A percentile compares a stretch with the other conserved stretches of the same genome.
Conservation (phyloP, 2,329 filamentous ascomycete genomes). For the Colletotrichum cereale region DNA sequence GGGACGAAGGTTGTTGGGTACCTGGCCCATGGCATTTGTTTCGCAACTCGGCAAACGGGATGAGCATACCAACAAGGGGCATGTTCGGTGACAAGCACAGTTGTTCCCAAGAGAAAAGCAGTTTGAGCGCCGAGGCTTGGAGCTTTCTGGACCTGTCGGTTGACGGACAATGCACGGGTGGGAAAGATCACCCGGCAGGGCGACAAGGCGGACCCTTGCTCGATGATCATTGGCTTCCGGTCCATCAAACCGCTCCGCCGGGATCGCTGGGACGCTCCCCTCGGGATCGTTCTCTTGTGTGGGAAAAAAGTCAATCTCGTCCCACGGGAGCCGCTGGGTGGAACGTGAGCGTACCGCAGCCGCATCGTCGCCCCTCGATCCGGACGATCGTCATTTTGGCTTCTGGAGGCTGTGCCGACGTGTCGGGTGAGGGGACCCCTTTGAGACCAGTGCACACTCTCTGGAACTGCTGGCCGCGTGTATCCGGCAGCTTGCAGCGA, state of each 20-base stretch:
- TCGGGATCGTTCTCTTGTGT: background rate
- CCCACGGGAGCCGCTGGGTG: too few relatives aligned
- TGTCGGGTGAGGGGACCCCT: background rate
- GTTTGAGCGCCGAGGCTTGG: background rate
- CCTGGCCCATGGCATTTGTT: too few relatives aligned
- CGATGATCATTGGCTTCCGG: slow-evolving; percentile 33
- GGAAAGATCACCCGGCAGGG: background rate
- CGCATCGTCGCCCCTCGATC: background rate
- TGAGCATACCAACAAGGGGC: background rate
- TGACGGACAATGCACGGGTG: background rate
- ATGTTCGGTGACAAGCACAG: background rate
- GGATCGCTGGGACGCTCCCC: slow-evolving; percentile 4
- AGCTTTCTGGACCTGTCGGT: background rate
- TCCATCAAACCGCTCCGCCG: slow-evolving; percentile 1
- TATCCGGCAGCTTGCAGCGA: background rate
- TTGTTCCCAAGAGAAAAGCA: background rate
- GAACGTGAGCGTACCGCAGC: background rate
- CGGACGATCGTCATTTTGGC: background rate
- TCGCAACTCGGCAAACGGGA: background rate
- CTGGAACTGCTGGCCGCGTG: slow-evolving; percentile 10
- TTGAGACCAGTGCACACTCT: slow-evolving; percentile 14
- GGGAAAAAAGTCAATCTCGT: background rate
- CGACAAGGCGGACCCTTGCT: slow-evolving; percentile 6
- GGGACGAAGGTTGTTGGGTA: too few relatives aligned
- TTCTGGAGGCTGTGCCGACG: slow-evolving; percentile 8